These are phyloP conservation scores for Cynanchum wilfordii DNA, from an alignment of 257 asterid species.

Conservation along the genomic window DNA sequence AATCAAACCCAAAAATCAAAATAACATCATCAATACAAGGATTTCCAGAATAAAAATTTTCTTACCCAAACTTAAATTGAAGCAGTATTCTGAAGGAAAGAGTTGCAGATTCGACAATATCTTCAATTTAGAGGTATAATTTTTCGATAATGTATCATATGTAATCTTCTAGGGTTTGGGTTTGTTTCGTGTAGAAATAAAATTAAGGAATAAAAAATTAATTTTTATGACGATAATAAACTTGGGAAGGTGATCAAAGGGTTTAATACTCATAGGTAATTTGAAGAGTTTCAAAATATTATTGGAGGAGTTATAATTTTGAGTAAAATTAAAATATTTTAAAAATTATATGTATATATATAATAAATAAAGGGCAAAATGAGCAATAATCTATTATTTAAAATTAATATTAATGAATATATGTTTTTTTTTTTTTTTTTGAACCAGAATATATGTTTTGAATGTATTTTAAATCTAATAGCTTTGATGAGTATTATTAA, in stretches of 20 bases:
- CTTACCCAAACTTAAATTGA: conserved; percentile 23
- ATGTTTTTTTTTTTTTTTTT: too few relatives aligned
- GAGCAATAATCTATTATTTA: too few relatives aligned
- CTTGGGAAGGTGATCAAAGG: background rate
- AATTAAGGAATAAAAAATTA: conserved; percentile 4
- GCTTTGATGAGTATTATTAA: too few relatives aligned
- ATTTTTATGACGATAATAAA: conserved; percentile 12
- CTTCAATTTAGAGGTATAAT: conserved; percentile 2
- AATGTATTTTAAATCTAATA: too few relatives aligned
- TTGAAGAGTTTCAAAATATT: background rate
- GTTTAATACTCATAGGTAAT: background rate
- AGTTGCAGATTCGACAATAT: conserved; percentile 17
- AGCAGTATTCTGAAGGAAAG: conserved; percentile 4
- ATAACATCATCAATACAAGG: background rate
- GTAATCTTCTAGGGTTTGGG: conserved; percentile 27
- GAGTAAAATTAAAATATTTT: too few relatives aligned
- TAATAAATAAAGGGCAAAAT: too few relatives aligned
- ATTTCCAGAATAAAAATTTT: background rate
- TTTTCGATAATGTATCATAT: conserved; percentile 8
- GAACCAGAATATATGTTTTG: too few relatives aligned
- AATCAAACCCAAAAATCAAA: background rate
- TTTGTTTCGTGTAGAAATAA: conserved; percentile 16
- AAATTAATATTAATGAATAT: too few relatives aligned
- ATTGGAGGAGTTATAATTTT: too few relatives aligned
- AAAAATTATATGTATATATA: too few relatives aligned